These are phyloP conservation scores for Suaeda aralocaspica DNA, from an alignment of 148 eudicot genomes.

Conservation along the genomic window DNA sequence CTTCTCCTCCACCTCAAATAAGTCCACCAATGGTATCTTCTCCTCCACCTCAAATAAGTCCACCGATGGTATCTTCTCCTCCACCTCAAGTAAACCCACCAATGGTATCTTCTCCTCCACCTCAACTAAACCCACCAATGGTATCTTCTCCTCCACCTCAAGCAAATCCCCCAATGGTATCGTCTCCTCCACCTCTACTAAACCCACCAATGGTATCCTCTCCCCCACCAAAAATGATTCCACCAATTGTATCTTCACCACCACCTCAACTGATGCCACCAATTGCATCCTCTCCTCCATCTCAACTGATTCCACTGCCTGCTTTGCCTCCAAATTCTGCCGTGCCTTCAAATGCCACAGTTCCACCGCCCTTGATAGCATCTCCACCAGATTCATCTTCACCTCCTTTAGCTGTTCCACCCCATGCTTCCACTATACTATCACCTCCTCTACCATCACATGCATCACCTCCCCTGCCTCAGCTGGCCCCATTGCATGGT, in stretches of 20 bases:
- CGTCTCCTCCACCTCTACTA: background rate
- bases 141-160: background rate
- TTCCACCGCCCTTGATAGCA: background rate
- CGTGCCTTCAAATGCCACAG: conserved; percentile 7
- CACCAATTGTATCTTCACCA: background rate
- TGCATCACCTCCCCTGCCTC: conserved; percentile 21
- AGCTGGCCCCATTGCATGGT: conserved; percentile 16
- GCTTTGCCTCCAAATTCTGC: background rate
- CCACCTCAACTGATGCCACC: background rate
- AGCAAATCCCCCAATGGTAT: background rate
- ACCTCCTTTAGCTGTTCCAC: conserved; percentile 20
- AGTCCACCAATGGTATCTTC: conserved; percentile 9
- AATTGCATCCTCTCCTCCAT: conserved; percentile 8
- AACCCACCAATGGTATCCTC: background rate
- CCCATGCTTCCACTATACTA: conserved; percentile 20
- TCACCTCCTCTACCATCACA: conserved; percentile 22
- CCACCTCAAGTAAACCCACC: conserved; percentile 18
- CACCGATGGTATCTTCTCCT: conserved; percentile 10
- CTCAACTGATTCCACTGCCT: background rate
- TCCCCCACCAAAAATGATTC: background rate
- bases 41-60: conserved; percentile 14
- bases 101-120: background rate
- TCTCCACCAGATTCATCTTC: conserved; percentile 8
- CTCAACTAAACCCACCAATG: conserved; percentile 8
- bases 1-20: conserved; percentile 14